These are phyloP conservation scores for Phanerodontia chrysosporium DNA, from an alignment of 768 basidiomycete species.

Conservation along the genomic window DNA sequence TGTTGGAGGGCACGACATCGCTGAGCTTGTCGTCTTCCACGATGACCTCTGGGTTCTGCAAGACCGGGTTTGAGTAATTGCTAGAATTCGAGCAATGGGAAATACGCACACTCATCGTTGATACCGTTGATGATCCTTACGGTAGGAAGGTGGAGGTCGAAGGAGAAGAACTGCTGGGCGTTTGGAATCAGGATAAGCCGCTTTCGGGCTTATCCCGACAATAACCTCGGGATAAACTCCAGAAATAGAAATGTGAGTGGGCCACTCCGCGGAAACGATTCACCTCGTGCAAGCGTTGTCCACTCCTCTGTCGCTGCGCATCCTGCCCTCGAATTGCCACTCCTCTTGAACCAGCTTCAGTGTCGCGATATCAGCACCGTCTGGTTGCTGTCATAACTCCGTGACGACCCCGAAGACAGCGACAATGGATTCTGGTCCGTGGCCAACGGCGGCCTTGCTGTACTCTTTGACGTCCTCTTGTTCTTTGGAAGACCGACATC, in stretches of 20 bases:
- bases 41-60: conserved; percentile 17
- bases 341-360: too few relatives aligned
- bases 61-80: not conserved
- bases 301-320: too few relatives aligned
- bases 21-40: conserved; percentile 81
- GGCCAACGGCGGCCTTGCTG: too few relatives aligned
- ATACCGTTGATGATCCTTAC: not conserved
- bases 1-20: conserved; percentile 87
- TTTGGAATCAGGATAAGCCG: not conserved
- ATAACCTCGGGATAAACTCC: not conserved
- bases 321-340: not conserved
- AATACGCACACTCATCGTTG: conserved; percentile 6
- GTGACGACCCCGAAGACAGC: too few relatives aligned
- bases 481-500: too few relatives aligned
- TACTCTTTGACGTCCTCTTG: too few relatives aligned
- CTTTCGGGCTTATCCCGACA: not conserved
- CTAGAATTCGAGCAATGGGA: too few relatives aligned
- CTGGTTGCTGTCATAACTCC: too few relatives aligned
- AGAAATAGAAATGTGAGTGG: not conserved
- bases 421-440: too few relatives aligned
- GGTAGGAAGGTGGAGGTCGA: conserved; percentile 5
- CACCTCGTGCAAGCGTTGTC: too few relatives aligned
- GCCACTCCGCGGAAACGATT: too few relatives aligned
- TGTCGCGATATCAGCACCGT: too few relatives aligned
- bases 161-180: not conserved